Conservation (phyloP, 768 basidiomycete species). For the Xerocomus potaroensis region DNA sequence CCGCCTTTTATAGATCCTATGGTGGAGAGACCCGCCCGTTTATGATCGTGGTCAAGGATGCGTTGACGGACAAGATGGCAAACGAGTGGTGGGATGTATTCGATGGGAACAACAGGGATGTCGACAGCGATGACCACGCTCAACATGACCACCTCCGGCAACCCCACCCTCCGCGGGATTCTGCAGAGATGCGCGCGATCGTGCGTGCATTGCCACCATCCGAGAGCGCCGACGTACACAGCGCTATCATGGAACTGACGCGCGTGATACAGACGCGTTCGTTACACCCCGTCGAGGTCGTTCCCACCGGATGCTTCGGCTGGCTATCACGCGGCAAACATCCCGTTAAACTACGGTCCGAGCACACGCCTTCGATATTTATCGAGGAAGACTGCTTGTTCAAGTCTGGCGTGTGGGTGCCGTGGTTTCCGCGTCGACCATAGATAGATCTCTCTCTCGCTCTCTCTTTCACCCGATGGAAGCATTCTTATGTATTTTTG, state of each 20-base stretch:
- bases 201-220: conserved; percentile 20
- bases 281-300: conserved; percentile 20
- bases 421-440: conserved; percentile 2
- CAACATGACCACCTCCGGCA: not conserved
- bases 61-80: conserved; percentile 16
- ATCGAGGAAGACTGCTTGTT: conserved; percentile 16
- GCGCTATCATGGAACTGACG: conserved; percentile 9
- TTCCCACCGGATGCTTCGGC: conserved; percentile 18
- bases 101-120: conserved; percentile 7
- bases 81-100: conserved; percentile 19
- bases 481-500: not conserved
- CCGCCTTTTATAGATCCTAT: conserved; percentile 18
- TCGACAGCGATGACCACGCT: not conserved
- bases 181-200: conserved; percentile 22
- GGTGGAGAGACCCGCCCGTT: conserved; percentile 26
- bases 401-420: conserved; percentile 15
- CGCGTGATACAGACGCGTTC: conserved; percentile 20
- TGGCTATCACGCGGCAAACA: conserved; percentile 14
- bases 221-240: not conserved
- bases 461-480: too few species aligned
- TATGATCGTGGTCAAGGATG: conserved; percentile 22
- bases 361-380: not conserved
- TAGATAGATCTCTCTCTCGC: too few species aligned
- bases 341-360: conserved; percentile 1
- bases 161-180: too few species aligned